These are phyloP conservation scores for Fragaria ananassa DNA, from an alignment of 306 rosid species.

Conservation along the genomic window DNA sequence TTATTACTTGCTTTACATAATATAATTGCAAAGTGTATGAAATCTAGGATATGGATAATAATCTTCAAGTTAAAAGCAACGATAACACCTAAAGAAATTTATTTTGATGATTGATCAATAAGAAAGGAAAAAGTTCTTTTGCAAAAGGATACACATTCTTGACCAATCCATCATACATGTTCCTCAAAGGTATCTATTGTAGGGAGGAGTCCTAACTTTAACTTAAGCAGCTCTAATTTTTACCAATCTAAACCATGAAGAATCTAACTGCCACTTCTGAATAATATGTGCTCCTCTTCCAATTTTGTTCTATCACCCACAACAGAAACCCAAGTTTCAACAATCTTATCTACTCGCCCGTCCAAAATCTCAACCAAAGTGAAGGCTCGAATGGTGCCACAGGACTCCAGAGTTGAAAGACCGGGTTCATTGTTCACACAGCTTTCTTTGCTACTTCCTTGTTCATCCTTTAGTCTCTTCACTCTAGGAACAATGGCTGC, in stretches of 20 bases:
- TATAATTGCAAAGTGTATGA: background rate
- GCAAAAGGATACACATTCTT: background rate
- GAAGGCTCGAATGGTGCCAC: slow-evolving; percentile 65
- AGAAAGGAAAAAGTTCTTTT: background rate
- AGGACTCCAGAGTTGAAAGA: slow-evolving; percentile 25
- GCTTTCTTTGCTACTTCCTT: slow-evolving; percentile 30
- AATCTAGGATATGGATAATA: background rate
- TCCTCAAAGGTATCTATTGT: background rate
- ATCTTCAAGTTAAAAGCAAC: background rate
- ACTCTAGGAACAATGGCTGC: slow-evolving; percentile 89
- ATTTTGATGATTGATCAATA: background rate
- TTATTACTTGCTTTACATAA: background rate
- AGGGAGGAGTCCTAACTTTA: background rate
- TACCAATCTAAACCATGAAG: background rate
- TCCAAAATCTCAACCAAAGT: slow-evolving; percentile 57
- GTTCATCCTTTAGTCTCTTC: slow-evolving; percentile 33
- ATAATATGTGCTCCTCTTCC: slow-evolving; percentile 59
- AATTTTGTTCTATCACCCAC: slow-evolving; percentile 44
- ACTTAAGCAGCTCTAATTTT: background rate
- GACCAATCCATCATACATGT: background rate
- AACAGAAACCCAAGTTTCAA: slow-evolving; percentile 81
- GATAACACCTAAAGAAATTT: background rate
- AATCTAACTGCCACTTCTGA: slow-evolving; percentile 26
- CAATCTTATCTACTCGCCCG: slow-evolving; percentile 53
- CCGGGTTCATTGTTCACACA: slow-evolving; percentile 15